phyloP scores from a whole-genome alignment of 495 filamentous ascomycete species.

The Penicillium steckii region DNA sequence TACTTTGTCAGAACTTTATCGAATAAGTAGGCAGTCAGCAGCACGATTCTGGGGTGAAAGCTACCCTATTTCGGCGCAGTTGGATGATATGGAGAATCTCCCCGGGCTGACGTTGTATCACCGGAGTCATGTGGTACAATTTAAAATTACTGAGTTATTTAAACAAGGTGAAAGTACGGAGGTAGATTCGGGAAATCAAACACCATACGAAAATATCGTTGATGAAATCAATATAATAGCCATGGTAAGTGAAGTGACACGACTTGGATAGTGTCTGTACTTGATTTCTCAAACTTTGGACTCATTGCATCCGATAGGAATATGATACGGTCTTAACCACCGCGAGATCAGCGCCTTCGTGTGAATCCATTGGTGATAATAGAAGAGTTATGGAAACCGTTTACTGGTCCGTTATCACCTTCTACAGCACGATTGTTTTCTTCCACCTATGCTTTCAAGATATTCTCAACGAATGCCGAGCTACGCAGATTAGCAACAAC shows the following conservation, averaged over 20 bases:
- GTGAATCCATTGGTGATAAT: conserved; percentile 18
- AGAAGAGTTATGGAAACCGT: conserved; percentile 32
- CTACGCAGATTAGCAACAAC: neutral
- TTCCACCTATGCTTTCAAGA: conserved; percentile 29
- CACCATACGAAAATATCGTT: conserved; percentile 14
- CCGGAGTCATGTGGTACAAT: conserved; percentile 29
- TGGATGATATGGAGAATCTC: conserved; percentile 37
- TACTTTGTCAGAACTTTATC: conserved; percentile 26
- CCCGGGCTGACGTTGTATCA: conserved; percentile 28
- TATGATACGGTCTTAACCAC: conserved; percentile 25
- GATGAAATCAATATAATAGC: conserved; percentile 22
- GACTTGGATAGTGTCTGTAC: neutral
- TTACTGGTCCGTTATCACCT: conserved; percentile 33
- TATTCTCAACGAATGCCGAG: conserved; percentile 7
- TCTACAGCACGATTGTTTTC: conserved; percentile 29
- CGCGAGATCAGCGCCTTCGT: conserved; percentile 18
- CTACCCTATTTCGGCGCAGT: conserved; percentile 29
- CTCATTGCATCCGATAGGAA: conserved; percentile 17
- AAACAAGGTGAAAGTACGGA: conserved; percentile 6
- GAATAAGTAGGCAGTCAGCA: conserved; percentile 32
- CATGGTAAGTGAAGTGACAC: conserved; percentile 14
- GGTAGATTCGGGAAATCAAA: neutral
- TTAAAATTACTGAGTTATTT: conserved; percentile 29
- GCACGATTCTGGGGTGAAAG: conserved; percentile 32
- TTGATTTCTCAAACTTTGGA: too few species aligned